Conservation (phyloP, 805 yeast species). For the Cyberlindnera mycetangii region DNA sequence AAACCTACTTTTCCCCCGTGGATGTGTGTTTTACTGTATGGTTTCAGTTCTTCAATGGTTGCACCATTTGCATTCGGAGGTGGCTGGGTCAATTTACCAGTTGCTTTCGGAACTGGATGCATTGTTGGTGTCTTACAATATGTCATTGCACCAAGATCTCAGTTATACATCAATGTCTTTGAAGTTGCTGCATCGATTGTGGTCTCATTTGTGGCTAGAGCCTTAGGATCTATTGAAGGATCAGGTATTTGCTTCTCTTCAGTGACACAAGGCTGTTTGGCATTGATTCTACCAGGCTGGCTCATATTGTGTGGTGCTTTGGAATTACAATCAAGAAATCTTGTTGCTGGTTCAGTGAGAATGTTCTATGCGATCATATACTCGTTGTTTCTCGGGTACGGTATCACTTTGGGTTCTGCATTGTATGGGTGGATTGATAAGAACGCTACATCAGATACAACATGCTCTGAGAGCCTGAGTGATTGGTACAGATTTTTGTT, state of each 20-base stretch:
- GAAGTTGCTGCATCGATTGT: conserved; percentile 88
- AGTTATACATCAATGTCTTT: conserved; percentile 82
- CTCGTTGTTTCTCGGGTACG: conserved; percentile 87
- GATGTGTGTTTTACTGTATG: conserved; percentile 77
- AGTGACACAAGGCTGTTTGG: conserved; percentile 84
- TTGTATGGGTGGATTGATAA: conserved; percentile 91
- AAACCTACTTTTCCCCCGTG: conserved; percentile 69
- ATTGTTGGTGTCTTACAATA: conserved; percentile 84
- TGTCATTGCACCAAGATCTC: conserved; percentile 75
- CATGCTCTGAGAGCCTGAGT: conserved; percentile 42
- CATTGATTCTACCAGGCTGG: conserved; percentile 90
- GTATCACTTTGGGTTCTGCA: conserved; percentile 91
- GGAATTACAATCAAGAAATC: conserved; percentile 82
- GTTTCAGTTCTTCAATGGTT: conserved; percentile 73
- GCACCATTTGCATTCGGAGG: conserved; percentile 86
- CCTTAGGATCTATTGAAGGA: conserved; percentile 74
- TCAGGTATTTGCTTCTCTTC: conserved; percentile 79
- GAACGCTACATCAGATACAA: conserved; percentile 62
- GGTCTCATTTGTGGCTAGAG: conserved; percentile 83
- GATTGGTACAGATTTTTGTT: conserved; percentile 64
- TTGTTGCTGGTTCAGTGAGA: conserved; percentile 92
- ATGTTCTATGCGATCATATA: conserved; percentile 96
- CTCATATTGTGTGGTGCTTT: conserved; percentile 89
- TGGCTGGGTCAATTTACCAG: conserved; percentile 86
- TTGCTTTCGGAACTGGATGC: conserved; percentile 74